Evolutionary conservation across 2,329 filamentous ascomycete genomes (phyloP), one percentile per base, ranked within the genome.

Genomic region (Dendrostoma leiphaemia): DNA sequence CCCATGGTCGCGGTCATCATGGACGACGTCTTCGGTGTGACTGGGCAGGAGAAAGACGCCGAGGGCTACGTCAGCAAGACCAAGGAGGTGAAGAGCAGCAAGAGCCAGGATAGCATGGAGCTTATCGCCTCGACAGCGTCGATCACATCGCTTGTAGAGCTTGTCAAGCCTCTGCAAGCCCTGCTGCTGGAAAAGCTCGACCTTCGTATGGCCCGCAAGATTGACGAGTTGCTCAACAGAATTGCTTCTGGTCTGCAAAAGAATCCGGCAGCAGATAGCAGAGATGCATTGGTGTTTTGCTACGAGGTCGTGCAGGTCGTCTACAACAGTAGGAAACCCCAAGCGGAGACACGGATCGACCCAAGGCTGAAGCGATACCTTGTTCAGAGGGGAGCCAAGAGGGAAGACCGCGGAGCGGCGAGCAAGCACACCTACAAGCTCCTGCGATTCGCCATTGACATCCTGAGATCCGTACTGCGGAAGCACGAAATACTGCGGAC

Each of bases 61-160:
- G 91, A 97, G 63, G 94, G 92, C 50, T 99, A 99, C 68, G 87
- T 88, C 53, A 96, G 86, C 67, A 89, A 93, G 70, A 97, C 95
- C 87, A 96, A 95, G 71, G 94, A 99, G 72, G 88, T 99, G 53
- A 97, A 96, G 76, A 94, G 90, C 70, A 97, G 90, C 77, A 99
- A 97, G 77, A 97, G 92, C 67, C 96, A 92, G 65, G 95, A 99
- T 67, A 96, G 94, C 0, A 95, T 97, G 86, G 93, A 97, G 69
- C 78, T 97, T 15, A 80, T 97, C 60, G 89, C 94, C 24, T 90
- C 87, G 65, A 91, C 86, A 45, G 86, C 90, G 2, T 93, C 91
- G 1, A 78, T 97, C 23, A 77, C 73, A 48, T 84, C 86, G 53
- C 79, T 97, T 6, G 84, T 87, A 45, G 83, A 87, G 47, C 82